Percentiles rank a stretch among this genome's conserved stretches.
Evolutionary conservation across 768 basidiomycete genomes (phyloP).

Genomic region (Termitomyces sp.): DNA sequence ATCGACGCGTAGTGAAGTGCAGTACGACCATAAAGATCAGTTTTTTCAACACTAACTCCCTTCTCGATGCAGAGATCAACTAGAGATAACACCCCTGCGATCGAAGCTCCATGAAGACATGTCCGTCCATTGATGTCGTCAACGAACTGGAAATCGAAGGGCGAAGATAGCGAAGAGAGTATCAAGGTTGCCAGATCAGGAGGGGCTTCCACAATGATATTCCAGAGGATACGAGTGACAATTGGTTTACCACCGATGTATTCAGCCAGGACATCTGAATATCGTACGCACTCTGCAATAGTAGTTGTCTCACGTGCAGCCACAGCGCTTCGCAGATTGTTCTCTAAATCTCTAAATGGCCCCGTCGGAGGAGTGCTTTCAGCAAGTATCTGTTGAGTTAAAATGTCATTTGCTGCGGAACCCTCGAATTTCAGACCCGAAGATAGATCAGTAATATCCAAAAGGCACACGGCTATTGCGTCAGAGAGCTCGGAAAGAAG

Average conservation of each 20-base stretch:
- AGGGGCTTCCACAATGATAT: constrained; percentile 79
- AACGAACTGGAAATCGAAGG: constrained; percentile 87
- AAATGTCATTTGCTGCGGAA: constrained; percentile 66
- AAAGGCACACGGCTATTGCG: constrained; percentile 77
- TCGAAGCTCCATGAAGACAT: constrained; percentile 90
- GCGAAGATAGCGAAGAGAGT: constrained; percentile 53
- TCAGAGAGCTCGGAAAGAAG: constrained; percentile 95
- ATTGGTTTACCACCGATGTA: constrained; percentile 57
- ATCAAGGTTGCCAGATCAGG: constrained; percentile 69
- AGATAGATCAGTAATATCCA: constrained; percentile 73
- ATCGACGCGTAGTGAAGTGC: constrained; percentile 95
- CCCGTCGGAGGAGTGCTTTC: constrained; percentile 59
- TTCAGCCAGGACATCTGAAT: constrained; percentile 61
- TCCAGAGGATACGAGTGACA: constrained; percentile 93
- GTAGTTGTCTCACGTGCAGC: constrained; percentile 51
- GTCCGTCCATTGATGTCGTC: constrained; percentile 97
- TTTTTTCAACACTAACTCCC: constrained; percentile 62
- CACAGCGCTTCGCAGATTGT: constrained; percentile 76
- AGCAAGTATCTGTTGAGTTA: constrained; percentile 63
- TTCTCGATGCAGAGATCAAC: constrained; percentile 76
- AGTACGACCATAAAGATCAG: constrained; percentile 89
- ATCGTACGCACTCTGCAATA: constrained; percentile 64
- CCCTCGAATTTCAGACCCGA: constrained; percentile 77
- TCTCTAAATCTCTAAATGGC: constrained; percentile 85
- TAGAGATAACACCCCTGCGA: constrained; percentile 72